These are phyloP conservation scores for Agastache rugosa DNA, from an alignment of 257 asterid genomes.

Conservation along the genomic window DNA sequence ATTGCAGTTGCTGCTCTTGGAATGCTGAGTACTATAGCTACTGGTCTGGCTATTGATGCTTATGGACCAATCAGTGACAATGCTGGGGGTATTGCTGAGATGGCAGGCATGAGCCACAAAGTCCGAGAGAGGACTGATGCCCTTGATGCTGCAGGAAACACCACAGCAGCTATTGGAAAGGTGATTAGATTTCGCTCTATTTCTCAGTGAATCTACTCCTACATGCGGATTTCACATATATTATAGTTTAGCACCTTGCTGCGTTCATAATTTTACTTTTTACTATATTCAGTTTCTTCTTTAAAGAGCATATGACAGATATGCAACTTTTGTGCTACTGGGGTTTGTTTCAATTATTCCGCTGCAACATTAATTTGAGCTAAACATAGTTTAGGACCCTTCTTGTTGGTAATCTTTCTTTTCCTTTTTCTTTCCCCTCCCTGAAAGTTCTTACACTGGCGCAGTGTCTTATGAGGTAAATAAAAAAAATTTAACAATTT, in stretches of 20 bases:
- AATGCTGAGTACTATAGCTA: slow-evolving; percentile 60
- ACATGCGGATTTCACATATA: background rate
- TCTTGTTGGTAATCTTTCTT: background rate
- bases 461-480: background rate
- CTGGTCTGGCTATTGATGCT: slow-evolving; percentile 57
- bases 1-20: slow-evolving; percentile 58
- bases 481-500: background rate
- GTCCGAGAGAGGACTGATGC: slow-evolving; percentile 57
- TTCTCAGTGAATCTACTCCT: background rate
- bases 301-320: background rate
- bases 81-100: slow-evolving; percentile 60
- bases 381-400: background rate
- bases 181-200: slow-evolving; percentile 19
- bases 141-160: slow-evolving; percentile 61
- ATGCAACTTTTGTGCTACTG: background rate
- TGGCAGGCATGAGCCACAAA: slow-evolving; percentile 57
- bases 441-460: background rate
- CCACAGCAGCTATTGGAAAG: slow-evolving; percentile 62
- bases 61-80: slow-evolving; percentile 63
- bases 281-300: background rate
- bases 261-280: background rate
- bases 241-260: background rate
- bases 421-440: background rate
- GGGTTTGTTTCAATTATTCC: background rate
- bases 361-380: background rate